These are phyloP conservation scores for Cystodermella granulosa DNA, from an alignment of 1,284 basidiomycete species.

Conservation along the genomic window DNA sequence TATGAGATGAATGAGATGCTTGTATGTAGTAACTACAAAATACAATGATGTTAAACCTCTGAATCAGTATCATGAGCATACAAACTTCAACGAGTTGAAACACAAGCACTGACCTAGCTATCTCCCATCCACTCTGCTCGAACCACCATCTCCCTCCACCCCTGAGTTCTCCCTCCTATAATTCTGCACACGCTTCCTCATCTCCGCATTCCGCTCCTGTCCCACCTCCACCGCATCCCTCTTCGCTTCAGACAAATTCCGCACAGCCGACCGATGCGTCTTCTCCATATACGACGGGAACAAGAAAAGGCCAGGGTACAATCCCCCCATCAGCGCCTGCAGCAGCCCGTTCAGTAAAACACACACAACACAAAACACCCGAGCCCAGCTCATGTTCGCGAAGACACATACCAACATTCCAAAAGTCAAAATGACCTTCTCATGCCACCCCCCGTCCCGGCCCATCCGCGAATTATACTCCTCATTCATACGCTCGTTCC, in stretches of 20 bases:
- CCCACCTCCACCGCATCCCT: slow-evolving; percentile 29
- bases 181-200: slow-evolving; percentile 24
- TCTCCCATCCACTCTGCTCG: too few relatives aligned
- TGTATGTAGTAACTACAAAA: too few relatives aligned
- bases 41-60: too few relatives aligned
- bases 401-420: slow-evolving; percentile 44
- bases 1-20: too few relatives aligned
- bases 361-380: neutral
- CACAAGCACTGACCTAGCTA: too few relatives aligned
- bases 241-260: slow-evolving; percentile 30
- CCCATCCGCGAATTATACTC: slow-evolving; percentile 9
- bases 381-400: too few relatives aligned
- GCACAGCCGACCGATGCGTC: slow-evolving; percentile 26
- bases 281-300: slow-evolving; percentile 25
- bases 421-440: slow-evolving; percentile 47
- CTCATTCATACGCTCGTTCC: slow-evolving; percentile 1
- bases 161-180: slow-evolving; percentile 14
- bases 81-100: too few relatives aligned
- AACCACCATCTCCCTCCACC: too few relatives aligned
- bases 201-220: slow-evolving; percentile 21
- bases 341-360: neutral
- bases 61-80: too few relatives aligned
- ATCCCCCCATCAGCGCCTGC: slow-evolving; percentile 16
- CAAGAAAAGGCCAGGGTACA: slow-evolving; percentile 30
- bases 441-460: slow-evolving; percentile 54